Evolutionary conservation across 495 filamentous ascomycete species (phyloP).

Genomic region (Polyplosphaeria fusca): DNA sequence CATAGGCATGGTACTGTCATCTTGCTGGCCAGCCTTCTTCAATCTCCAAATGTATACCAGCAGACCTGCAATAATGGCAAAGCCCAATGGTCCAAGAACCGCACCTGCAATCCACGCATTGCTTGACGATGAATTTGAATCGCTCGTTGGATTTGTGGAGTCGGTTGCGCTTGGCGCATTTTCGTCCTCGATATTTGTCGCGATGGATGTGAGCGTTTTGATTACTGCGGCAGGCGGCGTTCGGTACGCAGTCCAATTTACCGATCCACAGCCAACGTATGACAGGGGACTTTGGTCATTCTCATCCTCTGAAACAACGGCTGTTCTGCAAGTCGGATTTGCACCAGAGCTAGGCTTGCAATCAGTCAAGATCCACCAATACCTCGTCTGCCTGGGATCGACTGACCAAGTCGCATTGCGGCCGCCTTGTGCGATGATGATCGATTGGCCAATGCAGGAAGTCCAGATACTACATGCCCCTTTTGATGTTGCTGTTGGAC

Average conservation of each 20-base stretch:
- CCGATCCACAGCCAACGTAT: conserved; percentile 13
- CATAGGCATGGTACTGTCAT: conserved; percentile 3
- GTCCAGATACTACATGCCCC: conserved; percentile 7
- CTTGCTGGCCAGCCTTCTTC: neutral
- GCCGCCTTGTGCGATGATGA: conserved; percentile 5
- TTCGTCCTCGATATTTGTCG: neutral
- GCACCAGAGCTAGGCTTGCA: neutral
- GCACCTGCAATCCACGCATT: conserved; percentile 13
- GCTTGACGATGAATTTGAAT: neutral
- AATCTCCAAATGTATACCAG: conserved; percentile 12
- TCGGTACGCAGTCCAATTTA: conserved; percentile 11
- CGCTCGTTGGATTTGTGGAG: neutral
- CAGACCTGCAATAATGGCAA: conserved; percentile 7
- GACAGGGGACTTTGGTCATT: neutral
- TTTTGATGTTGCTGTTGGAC: neutral
- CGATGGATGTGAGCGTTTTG: conserved; percentile 2
- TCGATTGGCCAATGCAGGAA: neutral
- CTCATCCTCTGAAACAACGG: neutral
- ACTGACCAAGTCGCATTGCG: conserved; percentile 8
- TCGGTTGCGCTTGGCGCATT: neutral
- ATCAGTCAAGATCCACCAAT: neutral
- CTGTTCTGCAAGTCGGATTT: conserved; percentile 9
- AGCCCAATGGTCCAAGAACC: neutral
- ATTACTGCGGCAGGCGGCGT: conserved; percentile 9
- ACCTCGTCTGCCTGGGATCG: neutral